Evolutionary conservation across 768 basidiomycete genomes (phyloP).

Genomic region (Rhizopogon roseolus): DNA sequence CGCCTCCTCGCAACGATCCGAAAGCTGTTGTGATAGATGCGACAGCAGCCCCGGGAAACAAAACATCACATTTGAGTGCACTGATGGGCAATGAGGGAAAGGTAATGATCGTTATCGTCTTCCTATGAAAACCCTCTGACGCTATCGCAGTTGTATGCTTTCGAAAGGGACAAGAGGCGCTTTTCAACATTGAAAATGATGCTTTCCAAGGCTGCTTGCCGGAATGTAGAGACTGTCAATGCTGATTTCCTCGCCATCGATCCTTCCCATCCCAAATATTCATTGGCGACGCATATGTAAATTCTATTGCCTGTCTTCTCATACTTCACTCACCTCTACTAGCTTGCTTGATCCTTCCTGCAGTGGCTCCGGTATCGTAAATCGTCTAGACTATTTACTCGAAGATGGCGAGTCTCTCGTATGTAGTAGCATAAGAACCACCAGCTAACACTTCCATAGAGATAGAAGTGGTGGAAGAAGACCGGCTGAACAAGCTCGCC

Average conservation of each 20-base stretch:
- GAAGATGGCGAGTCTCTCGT: slow-evolving; percentile 51
- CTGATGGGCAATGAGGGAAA: slow-evolving; percentile 81
- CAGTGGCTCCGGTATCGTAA: slow-evolving; percentile 90
- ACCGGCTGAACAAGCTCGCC: slow-evolving; percentile 78
- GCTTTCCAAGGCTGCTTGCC: slow-evolving; percentile 80
- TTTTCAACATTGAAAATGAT: slow-evolving; percentile 82
- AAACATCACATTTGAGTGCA: slow-evolving; percentile 91
- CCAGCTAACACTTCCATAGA: slow-evolving; percentile 30
- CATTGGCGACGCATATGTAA: slow-evolving; percentile 81
- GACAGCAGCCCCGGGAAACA: slow-evolving; percentile 96
- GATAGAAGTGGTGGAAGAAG: slow-evolving; percentile 51
- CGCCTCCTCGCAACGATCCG: slow-evolving; percentile 50
- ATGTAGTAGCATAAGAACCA: slow-evolving; percentile 1
- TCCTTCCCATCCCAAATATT: slow-evolving; percentile 59
- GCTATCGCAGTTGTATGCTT: slow-evolving; percentile 64
- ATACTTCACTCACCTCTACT: background rate
- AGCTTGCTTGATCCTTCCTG: slow-evolving; percentile 96
- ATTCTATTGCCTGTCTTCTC: slow-evolving; percentile 15
- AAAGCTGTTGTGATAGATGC: slow-evolving; percentile 77
- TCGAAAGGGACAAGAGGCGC: slow-evolving; percentile 81
- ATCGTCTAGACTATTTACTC: slow-evolving; percentile 80
- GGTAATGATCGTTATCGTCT: slow-evolving; percentile 34
- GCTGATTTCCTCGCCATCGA: slow-evolving; percentile 82
- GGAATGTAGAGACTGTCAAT: slow-evolving; percentile 71
- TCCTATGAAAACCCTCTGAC: background rate